Evolutionary conservation across 305 asterid genomes (phyloP), one percentile per base, ranked within the genome.

Genomic region (Fraxinus angustifolia): DNA sequence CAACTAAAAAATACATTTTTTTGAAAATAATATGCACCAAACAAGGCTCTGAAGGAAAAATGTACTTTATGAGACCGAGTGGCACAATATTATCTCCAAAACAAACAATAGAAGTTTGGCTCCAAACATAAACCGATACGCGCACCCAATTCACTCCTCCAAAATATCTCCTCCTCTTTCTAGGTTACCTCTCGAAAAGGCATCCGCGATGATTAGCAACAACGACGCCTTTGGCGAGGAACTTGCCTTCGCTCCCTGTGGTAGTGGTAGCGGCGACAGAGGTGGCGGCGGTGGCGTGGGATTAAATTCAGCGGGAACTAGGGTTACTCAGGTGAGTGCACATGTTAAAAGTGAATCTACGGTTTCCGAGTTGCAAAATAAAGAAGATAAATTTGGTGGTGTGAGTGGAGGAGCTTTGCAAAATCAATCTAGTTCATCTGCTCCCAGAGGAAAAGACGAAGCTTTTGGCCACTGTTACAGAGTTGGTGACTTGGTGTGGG

Each of bases 401-500:
- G 12, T 60, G 8, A 38, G 78, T 40, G 74, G 73, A n/a, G 58
- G 17, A 68, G 53, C 35, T 76, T 53, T 14, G 68, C 62, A 34
- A 60, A 71, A 17, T 7, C 81, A 73, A 48, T 86, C 6, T 33
- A 21, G 26, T 33, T 70, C 30, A 40, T 74, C 45, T 48, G 60
- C 60, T 50, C 21, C 21, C 60, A 50, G 60, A 81, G 91, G 85
- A 60, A 86, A 81, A 16, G 83, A 80, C 26, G 92, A 88, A 71
- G 79, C 83, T 31, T 92, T 90, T 72, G 94, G 92, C 21, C 73
- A 84, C 80, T 97, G 93, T 17, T 92, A 87, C 79, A 90, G 87
- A 76, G 84, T 91, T 62, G 99, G 99, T 5, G 98, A 95, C 83
- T 92, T 95, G 98, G 99, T 95, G 35, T 95, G 99, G 99, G 99